Base-by-base conservation (phyloP, 352 stramenopile genomes). In the Thalassiosira exigua region DNA sequence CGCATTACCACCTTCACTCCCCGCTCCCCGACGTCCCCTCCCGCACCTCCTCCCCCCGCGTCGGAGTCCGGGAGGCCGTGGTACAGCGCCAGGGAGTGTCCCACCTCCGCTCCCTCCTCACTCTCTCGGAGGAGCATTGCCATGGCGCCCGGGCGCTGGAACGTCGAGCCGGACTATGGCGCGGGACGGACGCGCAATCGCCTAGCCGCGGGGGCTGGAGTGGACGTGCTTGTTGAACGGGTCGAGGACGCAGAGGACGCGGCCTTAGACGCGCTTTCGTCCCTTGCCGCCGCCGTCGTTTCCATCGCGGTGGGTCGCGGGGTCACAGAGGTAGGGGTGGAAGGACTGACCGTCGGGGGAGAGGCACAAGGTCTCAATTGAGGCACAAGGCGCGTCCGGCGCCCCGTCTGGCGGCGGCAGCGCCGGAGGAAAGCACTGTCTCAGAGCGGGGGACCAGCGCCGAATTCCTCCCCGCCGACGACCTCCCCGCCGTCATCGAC, bases 181-280 rank as follows among this genome's bases (percentile, higher is more conserved):
- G 85, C 80, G 9, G 69, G 60, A 46, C 80, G 82, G 33, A 91
- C 79, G 22, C 83, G 91, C 39, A 58, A 93, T 89, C 29, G 59
- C 67, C 1, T 66, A 81, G 26, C 62, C 71, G 0, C 51, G 64
- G 1, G 74, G 53, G 24, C 59, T 57, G 30, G 56, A 46, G 2
- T 85, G 54, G 0, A 93, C 22, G 29, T 85, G 56, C 41, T 77
- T 53, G 52, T 91, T 79, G 69, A 90, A 91, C 29, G 87, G 87
- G 66, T 91, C 72, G 4, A 69, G 19, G 3, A 89, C 36, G n/a
- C 32, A 54, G 1, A 82, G 36, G 3, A 90, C 58, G 39, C 30
- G 39, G 30, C 82, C 79, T 57, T 78, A 9, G 0, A 75, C 36
- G 27, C 54, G 51, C 9, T 19, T 66, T 56, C 32, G 21, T 58